Percentiles rank a stretch among this genome's conserved stretches.
phyloP scores from a whole-genome alignment of 208 protist genomes.

The Crithidia expoeki region DNA sequence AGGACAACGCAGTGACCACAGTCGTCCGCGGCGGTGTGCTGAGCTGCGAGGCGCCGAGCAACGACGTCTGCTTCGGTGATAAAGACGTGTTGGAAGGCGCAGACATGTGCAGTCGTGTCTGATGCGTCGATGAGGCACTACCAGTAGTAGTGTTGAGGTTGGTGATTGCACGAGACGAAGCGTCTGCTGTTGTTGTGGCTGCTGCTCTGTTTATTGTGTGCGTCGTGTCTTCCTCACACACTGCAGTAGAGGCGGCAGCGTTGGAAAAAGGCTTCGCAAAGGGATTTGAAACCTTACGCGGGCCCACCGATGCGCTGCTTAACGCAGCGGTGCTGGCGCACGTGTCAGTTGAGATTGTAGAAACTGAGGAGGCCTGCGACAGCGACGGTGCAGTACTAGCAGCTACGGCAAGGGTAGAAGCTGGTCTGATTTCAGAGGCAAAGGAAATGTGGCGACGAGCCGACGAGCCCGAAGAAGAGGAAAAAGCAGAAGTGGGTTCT shows the following conservation, averaged over 20 bases:
- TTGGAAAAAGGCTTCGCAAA: slow-evolving; percentile 35
- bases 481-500: not conserved
- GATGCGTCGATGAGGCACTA: not conserved
- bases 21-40: slow-evolving; percentile 26
- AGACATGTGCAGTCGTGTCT: not conserved
- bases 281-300: slow-evolving; percentile 44
- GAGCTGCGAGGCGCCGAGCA: slow-evolving; percentile 26
- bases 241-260: not conserved
- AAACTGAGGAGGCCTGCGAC: not conserved
- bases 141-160: too few species aligned
- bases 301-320: not conserved
- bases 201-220: not conserved
- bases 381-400: not conserved
- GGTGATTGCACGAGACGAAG: too few species aligned
- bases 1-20: not conserved
- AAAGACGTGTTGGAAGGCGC: not conserved
- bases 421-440: not conserved
- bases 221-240: not conserved
- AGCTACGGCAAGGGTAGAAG: not conserved
- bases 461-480: not conserved
- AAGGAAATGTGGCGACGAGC: slow-evolving; percentile 41
- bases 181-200: not conserved
- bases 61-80: not conserved
- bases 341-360: not conserved
- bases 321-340: not conserved